Conservation (phyloP, 306 rosid species). For the Gastrolobium bilobum region DNA sequence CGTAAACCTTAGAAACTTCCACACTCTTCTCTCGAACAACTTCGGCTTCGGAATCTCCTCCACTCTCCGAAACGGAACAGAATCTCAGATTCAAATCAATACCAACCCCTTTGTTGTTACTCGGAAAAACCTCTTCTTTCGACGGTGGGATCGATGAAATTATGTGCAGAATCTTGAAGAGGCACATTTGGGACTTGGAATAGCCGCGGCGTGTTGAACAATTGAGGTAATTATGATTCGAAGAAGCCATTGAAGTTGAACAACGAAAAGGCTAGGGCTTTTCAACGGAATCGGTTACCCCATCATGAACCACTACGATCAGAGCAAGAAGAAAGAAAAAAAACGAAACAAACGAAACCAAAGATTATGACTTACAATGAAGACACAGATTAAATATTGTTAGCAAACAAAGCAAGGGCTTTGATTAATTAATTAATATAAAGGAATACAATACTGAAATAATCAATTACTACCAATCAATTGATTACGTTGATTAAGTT, state of each 20-base stretch:
- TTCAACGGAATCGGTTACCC: slow-evolving; percentile 24
- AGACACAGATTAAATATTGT: not conserved
- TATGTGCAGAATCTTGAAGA: slow-evolving; percentile 59
- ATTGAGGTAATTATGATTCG: not conserved
- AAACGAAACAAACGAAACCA: not conserved
- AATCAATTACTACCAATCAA: too few species aligned
- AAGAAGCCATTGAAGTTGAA: slow-evolving; percentile 52
- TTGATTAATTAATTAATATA: not conserved
- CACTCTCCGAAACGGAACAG: slow-evolving; percentile 11
- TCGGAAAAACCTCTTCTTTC: not conserved
- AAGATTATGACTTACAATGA: not conserved
- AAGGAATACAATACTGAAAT: too few species aligned
- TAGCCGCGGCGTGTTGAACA: slow-evolving; percentile 43
- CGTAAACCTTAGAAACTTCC: slow-evolving; percentile 32
- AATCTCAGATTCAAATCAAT: slow-evolving; percentile 56
- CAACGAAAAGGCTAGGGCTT: not conserved
- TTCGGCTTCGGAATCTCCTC: not conserved
- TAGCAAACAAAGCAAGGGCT: not conserved
- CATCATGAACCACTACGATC: slow-evolving; percentile 7
- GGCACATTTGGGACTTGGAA: slow-evolving; percentile 63
- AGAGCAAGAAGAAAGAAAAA: not conserved
- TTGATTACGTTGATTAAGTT: too few species aligned
- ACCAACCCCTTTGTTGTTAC: slow-evolving; percentile 3
- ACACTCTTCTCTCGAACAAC: not conserved
- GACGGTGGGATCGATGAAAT: slow-evolving; percentile 57